A percentile compares a stretch with the other conserved stretches of the same genome.
Conservation (phyloP, 108 stramenopile genomes). For the Nitzschia sp. region DNA sequence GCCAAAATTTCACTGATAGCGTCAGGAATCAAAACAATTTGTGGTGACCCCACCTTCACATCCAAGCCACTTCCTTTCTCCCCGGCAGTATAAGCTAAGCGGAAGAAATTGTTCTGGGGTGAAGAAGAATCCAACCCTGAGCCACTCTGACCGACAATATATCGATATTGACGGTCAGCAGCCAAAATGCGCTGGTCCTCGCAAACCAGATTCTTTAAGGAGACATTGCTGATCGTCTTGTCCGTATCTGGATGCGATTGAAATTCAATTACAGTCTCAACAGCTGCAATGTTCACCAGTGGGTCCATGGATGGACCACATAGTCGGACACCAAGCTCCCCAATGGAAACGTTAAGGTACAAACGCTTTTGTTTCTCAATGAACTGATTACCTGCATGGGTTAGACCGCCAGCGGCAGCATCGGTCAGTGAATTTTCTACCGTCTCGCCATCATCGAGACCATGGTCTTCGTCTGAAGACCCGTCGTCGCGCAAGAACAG, state of each 20-base stretch:
- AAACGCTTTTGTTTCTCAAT: conserved; percentile 50
- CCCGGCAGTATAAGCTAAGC: conserved; percentile 49
- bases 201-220: conserved; percentile 69
- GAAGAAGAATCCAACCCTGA: neutral
- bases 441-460: conserved; percentile 1
- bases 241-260: conserved; percentile 53
- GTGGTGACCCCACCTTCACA: conserved; percentile 71
- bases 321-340: conserved; percentile 56
- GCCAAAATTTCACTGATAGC: conserved; percentile 60
- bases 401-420: conserved; percentile 19
- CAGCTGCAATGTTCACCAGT: conserved; percentile 59
- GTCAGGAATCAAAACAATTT: conserved; percentile 76
- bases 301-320: conserved; percentile 48
- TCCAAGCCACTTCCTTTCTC: conserved; percentile 37
- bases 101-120: conserved; percentile 55
- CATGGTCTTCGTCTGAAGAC: neutral
- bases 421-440: conserved; percentile 9
- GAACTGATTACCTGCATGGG: conserved; percentile 66
- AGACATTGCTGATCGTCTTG: conserved; percentile 38
- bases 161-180: conserved; percentile 47
- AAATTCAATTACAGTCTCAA: conserved; percentile 46
- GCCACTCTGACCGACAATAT: conserved; percentile 52
- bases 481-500: conserved; percentile 57
- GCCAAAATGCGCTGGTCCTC: conserved; percentile 56
- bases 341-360: conserved; percentile 54